Evolutionary conservation across 257 asterid species (phyloP).

Genomic region (Lavandula angustifolia): DNA sequence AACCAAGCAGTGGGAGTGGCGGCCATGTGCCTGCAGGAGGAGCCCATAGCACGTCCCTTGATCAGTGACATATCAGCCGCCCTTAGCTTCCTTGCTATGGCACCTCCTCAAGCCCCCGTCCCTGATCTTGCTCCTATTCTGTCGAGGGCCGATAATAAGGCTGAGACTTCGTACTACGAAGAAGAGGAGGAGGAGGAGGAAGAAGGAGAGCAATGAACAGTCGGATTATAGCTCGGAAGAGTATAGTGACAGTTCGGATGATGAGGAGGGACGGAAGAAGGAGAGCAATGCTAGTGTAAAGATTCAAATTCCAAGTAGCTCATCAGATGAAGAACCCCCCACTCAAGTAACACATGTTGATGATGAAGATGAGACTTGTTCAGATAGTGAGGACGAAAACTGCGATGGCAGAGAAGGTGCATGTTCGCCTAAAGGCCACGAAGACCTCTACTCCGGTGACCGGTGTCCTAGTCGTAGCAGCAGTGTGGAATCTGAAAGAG

Average conservation of each 20-base stretch:
- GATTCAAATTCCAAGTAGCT: slow-evolving; percentile 25
- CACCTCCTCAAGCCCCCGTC: slow-evolving; percentile 51
- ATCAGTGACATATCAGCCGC: slow-evolving; percentile 72
- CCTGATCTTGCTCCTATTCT: slow-evolving; percentile 44
- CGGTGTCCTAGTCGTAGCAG: slow-evolving; percentile 13
- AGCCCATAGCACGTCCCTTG: slow-evolving; percentile 70
- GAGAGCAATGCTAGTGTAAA: background rate
- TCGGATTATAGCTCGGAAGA: background rate
- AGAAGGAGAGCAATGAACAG: background rate
- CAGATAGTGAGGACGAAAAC: slow-evolving; percentile 35
- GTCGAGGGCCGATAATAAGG: slow-evolving; percentile 30
- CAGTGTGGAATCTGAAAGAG: background rate
- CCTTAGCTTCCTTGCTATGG: slow-evolving; percentile 57
- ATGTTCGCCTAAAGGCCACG: background rate
- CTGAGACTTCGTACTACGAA: slow-evolving; percentile 25
- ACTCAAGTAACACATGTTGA: background rate
- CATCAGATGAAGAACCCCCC: slow-evolving; percentile 17
- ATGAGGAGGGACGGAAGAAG: background rate
- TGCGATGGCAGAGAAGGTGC: background rate
- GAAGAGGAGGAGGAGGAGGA: slow-evolving; percentile 23
- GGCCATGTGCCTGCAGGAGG: slow-evolving; percentile 85
- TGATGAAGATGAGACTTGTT: slow-evolving; percentile 12
- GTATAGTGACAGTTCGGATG: slow-evolving; percentile 16
- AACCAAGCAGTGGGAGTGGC: slow-evolving; percentile 80
- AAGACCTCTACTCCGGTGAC: background rate